Evolutionary conservation across 352 stramenopile species (phyloP), one percentile per base, ranked within the genome.

Genomic region (Globisporangium recalcitrans): DNA sequence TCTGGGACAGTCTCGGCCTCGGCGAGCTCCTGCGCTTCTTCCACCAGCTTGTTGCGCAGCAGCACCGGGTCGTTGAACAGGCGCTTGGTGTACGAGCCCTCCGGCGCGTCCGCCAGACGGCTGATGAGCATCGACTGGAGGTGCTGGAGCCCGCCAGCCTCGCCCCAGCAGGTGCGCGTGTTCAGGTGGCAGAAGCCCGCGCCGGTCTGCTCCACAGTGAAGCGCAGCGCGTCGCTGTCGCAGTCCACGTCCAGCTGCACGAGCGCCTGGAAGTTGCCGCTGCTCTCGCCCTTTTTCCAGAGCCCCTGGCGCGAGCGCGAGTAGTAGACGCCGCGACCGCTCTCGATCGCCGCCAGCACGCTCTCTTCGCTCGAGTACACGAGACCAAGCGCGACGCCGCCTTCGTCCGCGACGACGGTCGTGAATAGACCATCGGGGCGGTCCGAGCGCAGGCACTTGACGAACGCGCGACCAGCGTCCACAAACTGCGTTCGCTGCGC

Each of bases 221-320:
- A 98, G 22, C 94, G 85, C 57, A 99, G 64, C 3, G 96, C 96
- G 73, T 99, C 96, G 49, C 87, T 95, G 73, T 99, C 95, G 69
- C 95, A 99, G 80, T 99, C 96, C 7, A 98, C 73, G 65, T 98
- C 93, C 51, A 98, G 74, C 44, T 91, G 77, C 52, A 98, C 76
- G 7, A 99, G 82, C 60, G 88, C 88, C 80, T 99, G 96, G 47
- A 86, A 85, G 67, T 97, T 93, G 64, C 95, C 96, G 32, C 90
- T 98, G 48, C 87, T 98, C 70, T 98, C 93, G n/a, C 95, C 96
- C 72, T 98, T 98, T 63, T 92, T 91, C 95, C 95, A 98, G 1
- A 98, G 75, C 1, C 78, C 79, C 31, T 84, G 73, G 48, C 95
- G 87, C 60, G 91, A 98, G 4, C 96, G 86, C 34, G 92, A 98